Evolutionary conservation across 2,329 filamentous ascomycete species (phyloP).

Genomic region (Phaeosphaeria sp.): DNA sequence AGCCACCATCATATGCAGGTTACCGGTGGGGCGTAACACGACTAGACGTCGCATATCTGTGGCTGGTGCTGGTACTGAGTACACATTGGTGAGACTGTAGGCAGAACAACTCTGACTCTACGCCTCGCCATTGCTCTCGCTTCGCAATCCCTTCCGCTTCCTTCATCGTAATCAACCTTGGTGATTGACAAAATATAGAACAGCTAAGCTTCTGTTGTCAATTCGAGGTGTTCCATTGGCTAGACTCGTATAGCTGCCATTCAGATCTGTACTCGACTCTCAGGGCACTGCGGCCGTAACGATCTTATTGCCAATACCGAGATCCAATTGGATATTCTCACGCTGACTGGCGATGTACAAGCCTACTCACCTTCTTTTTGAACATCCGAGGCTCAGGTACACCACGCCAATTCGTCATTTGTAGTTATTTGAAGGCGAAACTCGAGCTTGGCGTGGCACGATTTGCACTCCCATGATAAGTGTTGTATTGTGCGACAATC

Average conservation of each 20-base stretch:
- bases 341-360: neutral
- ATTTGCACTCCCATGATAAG: neutral
- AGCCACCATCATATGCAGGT: neutral
- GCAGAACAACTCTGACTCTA: neutral
- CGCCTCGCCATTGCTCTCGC: neutral
- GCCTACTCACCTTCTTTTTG: neutral
- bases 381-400: neutral
- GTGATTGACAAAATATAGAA: neutral
- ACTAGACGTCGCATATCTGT: neutral
- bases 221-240: neutral
- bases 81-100: neutral
- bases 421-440: neutral
- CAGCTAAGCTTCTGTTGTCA: neutral
- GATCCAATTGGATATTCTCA: neutral
- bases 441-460: neutral
- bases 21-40: neutral
- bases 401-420: neutral
- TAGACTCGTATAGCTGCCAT: neutral
- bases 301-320: neutral
- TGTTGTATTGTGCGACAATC: neutral
- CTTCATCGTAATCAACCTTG: neutral
- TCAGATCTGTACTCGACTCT: neutral
- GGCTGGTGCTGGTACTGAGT: neutral
- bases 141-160: neutral
- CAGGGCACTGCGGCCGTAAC: neutral